These are phyloP conservation scores for Cyclanthera cordifolia DNA, from an alignment of 306 rosid genomes.

Conservation along the genomic window DNA sequence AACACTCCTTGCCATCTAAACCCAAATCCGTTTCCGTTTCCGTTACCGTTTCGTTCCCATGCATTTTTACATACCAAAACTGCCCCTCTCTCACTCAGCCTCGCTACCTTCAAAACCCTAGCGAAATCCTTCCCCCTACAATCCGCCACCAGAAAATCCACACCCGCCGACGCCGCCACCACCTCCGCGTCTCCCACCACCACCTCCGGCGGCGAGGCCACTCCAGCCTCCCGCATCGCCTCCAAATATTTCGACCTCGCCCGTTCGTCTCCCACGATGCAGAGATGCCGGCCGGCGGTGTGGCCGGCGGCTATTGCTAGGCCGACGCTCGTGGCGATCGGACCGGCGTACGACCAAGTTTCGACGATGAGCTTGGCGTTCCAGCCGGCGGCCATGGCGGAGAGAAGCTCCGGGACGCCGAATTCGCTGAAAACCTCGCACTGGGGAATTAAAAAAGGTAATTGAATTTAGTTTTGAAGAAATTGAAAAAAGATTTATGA, in stretches of 20 bases:
- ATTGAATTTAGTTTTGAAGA: not conserved
- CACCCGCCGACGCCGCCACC: slow-evolving; percentile 10
- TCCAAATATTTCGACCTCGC: slow-evolving; percentile 33
- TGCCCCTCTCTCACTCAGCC: slow-evolving; percentile 45
- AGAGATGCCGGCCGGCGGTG: slow-evolving; percentile 69
- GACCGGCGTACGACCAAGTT: slow-evolving; percentile 36
- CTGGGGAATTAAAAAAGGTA: slow-evolving; percentile 22
- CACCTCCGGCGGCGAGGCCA: slow-evolving; percentile 34
- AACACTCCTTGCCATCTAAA: slow-evolving; percentile 49
- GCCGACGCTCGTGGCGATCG: slow-evolving; percentile 56
- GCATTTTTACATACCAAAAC: slow-evolving; percentile 76
- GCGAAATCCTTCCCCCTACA: slow-evolving; percentile 44
- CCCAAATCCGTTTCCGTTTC: slow-evolving; percentile 18
- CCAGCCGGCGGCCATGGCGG: slow-evolving; percentile 91
- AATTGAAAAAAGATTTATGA: not conserved
- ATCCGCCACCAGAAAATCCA: slow-evolving; percentile 77
- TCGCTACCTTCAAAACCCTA: slow-evolving; percentile 43
- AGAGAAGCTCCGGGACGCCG: slow-evolving; percentile 65
- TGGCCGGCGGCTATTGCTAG: slow-evolving; percentile 61
- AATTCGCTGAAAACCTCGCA: slow-evolving; percentile 45
- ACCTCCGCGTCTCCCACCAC: slow-evolving; percentile 38
- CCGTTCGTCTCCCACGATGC: slow-evolving; percentile 57
- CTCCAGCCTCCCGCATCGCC: slow-evolving; percentile 29
- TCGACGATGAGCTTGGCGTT: slow-evolving; percentile 61
- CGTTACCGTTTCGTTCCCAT: slow-evolving; percentile 22